Conservation (phyloP, 345 rosid species). For the Melaleuca alternifolia region DNA sequence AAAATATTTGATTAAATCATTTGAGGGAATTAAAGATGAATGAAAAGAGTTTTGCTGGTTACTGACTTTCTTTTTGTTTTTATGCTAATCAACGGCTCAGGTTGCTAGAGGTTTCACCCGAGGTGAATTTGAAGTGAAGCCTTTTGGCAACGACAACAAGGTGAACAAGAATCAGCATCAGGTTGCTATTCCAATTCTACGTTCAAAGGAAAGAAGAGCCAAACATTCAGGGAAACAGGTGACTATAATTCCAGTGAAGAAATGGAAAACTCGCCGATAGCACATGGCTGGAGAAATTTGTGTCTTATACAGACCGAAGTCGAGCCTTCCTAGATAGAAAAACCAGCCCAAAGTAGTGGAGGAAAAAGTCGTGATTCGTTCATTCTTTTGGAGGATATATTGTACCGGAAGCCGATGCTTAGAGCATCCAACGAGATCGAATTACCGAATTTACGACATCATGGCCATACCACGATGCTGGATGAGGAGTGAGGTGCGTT, state of each 20-base stretch:
- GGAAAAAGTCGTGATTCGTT: background rate
- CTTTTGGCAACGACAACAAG: constrained; percentile 52
- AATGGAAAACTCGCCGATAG: constrained; percentile 29
- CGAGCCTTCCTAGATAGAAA: background rate
- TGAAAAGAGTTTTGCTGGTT: background rate
- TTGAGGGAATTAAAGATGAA: background rate
- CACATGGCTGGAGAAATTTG: background rate
- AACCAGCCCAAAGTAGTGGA: background rate
- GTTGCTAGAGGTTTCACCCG: constrained; percentile 79
- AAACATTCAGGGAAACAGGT: constrained; percentile 51
- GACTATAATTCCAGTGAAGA: constrained; percentile 65
- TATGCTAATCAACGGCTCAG: constrained; percentile 13
- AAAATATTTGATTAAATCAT: background rate
- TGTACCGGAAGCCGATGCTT: background rate
- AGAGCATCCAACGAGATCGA: background rate
- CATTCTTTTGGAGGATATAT: background rate
- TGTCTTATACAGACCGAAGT: background rate
- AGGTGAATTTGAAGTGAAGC: constrained; percentile 80
- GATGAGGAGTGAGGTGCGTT: background rate
- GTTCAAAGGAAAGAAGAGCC: constrained; percentile 41
- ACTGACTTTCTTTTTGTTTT: background rate
- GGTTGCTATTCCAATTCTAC: constrained; percentile 50
- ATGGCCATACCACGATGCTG: background rate
- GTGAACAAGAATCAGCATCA: constrained; percentile 39
- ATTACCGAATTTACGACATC: background rate